Percentiles rank a stretch among this genome's conserved stretches.
These are phyloP conservation scores for Nakazawaea ernobii DNA, from an alignment of 805 yeast species.

Conservation along the genomic window DNA sequence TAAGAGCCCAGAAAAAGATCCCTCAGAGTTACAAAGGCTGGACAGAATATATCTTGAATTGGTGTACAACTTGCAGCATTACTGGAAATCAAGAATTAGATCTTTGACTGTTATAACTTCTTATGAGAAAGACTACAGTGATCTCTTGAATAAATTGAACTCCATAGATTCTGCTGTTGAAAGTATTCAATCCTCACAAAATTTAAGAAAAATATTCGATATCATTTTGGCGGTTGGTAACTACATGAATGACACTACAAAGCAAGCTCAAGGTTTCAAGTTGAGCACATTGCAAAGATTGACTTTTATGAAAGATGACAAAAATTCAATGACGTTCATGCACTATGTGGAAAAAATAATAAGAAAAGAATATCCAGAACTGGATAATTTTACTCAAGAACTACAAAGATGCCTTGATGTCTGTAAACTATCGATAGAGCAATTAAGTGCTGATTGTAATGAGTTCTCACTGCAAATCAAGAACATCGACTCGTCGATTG, in stretches of 20 bases:
- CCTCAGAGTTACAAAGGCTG: slow-evolving; percentile 54
- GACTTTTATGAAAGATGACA: slow-evolving; percentile 65
- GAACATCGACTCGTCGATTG: slow-evolving; percentile 47
- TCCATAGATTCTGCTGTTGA: slow-evolving; percentile 55
- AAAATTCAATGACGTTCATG: slow-evolving; percentile 63
- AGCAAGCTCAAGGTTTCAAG: slow-evolving; percentile 66
- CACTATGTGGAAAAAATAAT: slow-evolving; percentile 70
- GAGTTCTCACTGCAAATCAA: slow-evolving; percentile 47
- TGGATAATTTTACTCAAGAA: slow-evolving; percentile 57
- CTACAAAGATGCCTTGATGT: slow-evolving; percentile 45
- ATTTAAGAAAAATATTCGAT: slow-evolving; percentile 53
- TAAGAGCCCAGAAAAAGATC: slow-evolving; percentile 46
- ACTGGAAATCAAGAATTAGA: slow-evolving; percentile 70
- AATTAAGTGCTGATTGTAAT: slow-evolving; percentile 50
- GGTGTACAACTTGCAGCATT: slow-evolving; percentile 59
- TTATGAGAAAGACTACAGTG: slow-evolving; percentile 62
- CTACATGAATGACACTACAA: slow-evolving; percentile 69
- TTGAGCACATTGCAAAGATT: slow-evolving; percentile 63
- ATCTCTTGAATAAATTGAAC: slow-evolving; percentile 49
- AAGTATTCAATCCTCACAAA: slow-evolving; percentile 43
- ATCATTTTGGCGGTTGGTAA: slow-evolving; percentile 72
- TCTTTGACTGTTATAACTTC: slow-evolving; percentile 50
- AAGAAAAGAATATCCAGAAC: slow-evolving; percentile 61
- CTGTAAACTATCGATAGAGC: slow-evolving; percentile 59
- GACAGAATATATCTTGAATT: slow-evolving; percentile 66